Base-by-base conservation (phyloP, 345 rosid genomes). In the Laguncularia racemosa region DNA sequence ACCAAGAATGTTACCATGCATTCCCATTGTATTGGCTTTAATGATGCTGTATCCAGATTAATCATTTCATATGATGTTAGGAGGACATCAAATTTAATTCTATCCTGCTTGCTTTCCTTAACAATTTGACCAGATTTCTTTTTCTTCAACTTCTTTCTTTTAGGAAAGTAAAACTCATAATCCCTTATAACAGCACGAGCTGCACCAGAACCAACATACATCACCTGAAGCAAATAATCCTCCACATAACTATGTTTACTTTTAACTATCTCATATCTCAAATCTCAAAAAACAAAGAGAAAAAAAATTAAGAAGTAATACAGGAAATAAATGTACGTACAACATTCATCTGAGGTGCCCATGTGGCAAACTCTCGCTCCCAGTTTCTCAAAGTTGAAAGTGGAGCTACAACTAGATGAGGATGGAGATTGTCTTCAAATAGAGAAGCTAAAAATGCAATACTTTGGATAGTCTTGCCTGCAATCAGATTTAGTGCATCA, bases 271-370 rank as follows among this genome's bases (percentile, higher is more conserved):
- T n/a, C n/a, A n/a, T n/a, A n/a, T n/a, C n/a, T n/a, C n/a, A n/a
- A n/a, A n/a, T n/a, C n/a, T 57, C 59, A 33, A 55, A 44, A 49
- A 28, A 43, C 33, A 20, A 54, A 26, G 12, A 15, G 38, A 17
- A 20, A 51, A 60, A 26, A 17, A 59, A n/a, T n/a, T n/a, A n/a
- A 6, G 48, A n/a, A 47, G 38, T 53, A 59, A 50, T 48, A 48
- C 38, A 48, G 51, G 48, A 20, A 17, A 51, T 52, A 49, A 58
- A 60, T 62, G 51, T 43, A 69, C 97, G 66, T 88, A 95, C 99
- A 69, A 90, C 97, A 83, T 90, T 95, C 96, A 95, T 71, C 66
- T 88, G 97, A 16, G 99, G 99, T 44, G 96, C 97, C 99, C 99
- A 95, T 62, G 92, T 85, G 38, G 96, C 92, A 64, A 95, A 95